Evolutionary conservation across 2,329 filamentous ascomycete species (phyloP), one percentile per base, ranked within the genome.

Genomic region (Aspergillus quadrilineatus): DNA sequence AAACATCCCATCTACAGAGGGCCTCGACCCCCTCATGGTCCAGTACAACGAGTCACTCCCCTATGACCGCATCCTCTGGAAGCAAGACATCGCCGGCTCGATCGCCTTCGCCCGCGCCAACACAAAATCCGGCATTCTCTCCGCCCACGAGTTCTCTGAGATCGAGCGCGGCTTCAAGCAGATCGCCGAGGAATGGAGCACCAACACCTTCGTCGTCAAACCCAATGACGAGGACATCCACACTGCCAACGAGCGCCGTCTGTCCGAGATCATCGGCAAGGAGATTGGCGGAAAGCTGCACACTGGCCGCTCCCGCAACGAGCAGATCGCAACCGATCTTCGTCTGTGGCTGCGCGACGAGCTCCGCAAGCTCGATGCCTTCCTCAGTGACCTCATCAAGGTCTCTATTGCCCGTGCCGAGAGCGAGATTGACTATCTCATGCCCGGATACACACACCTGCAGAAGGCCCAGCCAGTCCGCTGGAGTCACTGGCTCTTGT

Each of bases 291-390:
- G 92, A 26, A 96, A 96, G 79, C 83, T 96, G 56, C 92, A 96
- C 76, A 96, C 92, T 2, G 88, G 88, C 43, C 87, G 92, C 51
- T 92, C 88, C 73, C 84, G 92, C 65, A 96, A 96, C 69, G 92
- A 97, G 76, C 92, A 96, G 76, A 86, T 96, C 55, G 91, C 87
- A 47, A 92, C 88, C 22, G 91, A 96, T 68, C 93, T 96, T 89
- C 87, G 91, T 59, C 79, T 96, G 72, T 97, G 91, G 91, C 77
- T 96, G 61, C 83, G 90, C 43, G 87, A 92, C 62, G 82, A 89
- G 76, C 78, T 96, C 56, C 82, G 81, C 55, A 79, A 80, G 61
- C 84, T 96, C 50, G 90, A 95, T 65, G 72, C 65, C 36, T 85
- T 86, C 65, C 80, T 96, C 4, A 79, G 85, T 43, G 82, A 84